These are phyloP conservation scores for Globisporangium middletonii DNA, from an alignment of 352 stramenopile genomes.

Conservation along the genomic window DNA sequence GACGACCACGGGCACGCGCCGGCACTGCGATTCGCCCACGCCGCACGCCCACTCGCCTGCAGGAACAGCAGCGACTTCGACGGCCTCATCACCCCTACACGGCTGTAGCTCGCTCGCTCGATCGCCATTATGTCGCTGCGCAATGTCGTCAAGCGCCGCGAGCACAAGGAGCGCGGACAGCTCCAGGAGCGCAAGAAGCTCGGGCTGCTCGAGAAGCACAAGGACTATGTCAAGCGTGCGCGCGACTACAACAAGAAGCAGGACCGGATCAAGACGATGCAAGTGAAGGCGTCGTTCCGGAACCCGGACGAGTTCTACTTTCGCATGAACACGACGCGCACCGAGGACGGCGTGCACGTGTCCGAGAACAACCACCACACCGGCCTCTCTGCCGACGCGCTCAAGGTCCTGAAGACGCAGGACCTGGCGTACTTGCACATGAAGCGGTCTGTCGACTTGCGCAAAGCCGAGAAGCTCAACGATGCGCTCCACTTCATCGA, in stretches of 20 bases:
- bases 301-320: conserved; percentile 99
- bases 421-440: conserved; percentile 94
- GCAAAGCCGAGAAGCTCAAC: conserved; percentile 77
- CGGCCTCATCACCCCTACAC: not conserved
- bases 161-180: conserved; percentile 98
- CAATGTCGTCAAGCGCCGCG: conserved; percentile 98
- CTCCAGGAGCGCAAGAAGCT: conserved; percentile 89
- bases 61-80: not conserved
- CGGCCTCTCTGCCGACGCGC: conserved; percentile 64
- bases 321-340: conserved; percentile 90
- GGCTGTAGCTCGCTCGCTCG: no score
- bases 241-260: conserved; percentile 96
- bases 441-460: conserved; percentile 68
- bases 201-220: conserved; percentile 97
- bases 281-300: conserved; percentile 90
- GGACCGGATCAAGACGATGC: conserved; percentile 81
- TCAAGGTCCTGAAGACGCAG: conserved; percentile 94
- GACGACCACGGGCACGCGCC: not conserved
- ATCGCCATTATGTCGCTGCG: conserved; percentile 72
- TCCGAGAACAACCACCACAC: conserved; percentile 68
- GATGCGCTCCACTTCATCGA: conserved; percentile 75
- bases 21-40: not conserved
- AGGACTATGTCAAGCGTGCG: conserved; percentile 96
- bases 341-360: conserved; percentile 66
- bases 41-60: not conserved